phyloP scores from a whole-genome alignment of 2,329 filamentous ascomycete genomes.

The Domatiomyces catenatus region DNA sequence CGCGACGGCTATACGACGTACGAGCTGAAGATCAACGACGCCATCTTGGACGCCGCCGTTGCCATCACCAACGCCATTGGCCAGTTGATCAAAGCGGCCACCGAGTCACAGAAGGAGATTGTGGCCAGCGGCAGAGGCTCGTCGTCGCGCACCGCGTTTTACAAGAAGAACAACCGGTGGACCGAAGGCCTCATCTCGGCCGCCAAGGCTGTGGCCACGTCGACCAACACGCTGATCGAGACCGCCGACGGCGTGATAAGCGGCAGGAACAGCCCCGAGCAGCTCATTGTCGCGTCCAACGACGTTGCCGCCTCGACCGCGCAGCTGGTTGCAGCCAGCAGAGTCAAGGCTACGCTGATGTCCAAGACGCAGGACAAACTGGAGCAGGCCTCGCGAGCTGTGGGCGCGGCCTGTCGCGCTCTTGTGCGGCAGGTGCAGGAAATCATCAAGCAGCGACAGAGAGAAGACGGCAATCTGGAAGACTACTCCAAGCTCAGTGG shows the following conservation, averaged over 20 bases:
- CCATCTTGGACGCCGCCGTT: constrained; percentile 80
- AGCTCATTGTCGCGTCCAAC: constrained; percentile 94
- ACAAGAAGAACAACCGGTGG: constrained; percentile 99
- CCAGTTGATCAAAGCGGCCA: constrained; percentile 86
- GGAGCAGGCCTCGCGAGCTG: constrained; percentile 82
- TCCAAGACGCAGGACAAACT: constrained; percentile 87
- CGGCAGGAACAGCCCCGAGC: constrained; percentile 82
- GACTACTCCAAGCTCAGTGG: constrained; percentile 79
- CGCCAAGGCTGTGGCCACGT: constrained; percentile 84
- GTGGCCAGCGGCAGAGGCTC: constrained; percentile 81
- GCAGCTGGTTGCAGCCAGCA: constrained; percentile 84
- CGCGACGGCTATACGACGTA: constrained; percentile 90
- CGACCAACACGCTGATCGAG: constrained; percentile 93
- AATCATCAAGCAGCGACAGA: constrained; percentile 77
- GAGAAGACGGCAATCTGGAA: constrained; percentile 60
- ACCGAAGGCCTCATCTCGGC: constrained; percentile 95
- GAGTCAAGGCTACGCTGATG: constrained; percentile 97
- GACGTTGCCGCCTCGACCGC: constrained; percentile 92
- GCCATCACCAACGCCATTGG: constrained; percentile 90
- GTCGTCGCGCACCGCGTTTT: constrained; percentile 81
- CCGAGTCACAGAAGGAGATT: constrained; percentile 86
- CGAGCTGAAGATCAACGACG: constrained; percentile 89
- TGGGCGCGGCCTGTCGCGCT: constrained; percentile 71
- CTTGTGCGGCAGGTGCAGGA: constrained; percentile 86
- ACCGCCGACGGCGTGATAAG: constrained; percentile 92